Percentiles rank a stretch among this genome's conserved stretches.
These are phyloP conservation scores for Suhomyces kunorum DNA, from an alignment of 1,139 yeast genomes.

Conservation along the genomic window DNA sequence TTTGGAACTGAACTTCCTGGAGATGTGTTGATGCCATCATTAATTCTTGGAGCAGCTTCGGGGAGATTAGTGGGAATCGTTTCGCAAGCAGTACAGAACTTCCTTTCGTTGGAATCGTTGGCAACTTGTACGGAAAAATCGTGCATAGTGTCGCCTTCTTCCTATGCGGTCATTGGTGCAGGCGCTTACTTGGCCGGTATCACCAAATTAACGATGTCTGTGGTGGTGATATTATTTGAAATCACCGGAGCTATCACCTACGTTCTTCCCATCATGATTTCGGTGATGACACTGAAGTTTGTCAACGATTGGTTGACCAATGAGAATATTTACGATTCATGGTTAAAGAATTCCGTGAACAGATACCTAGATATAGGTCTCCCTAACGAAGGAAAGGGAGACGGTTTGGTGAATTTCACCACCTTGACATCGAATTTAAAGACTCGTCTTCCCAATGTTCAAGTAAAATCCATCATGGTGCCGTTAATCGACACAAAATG, in stretches of 20 bases:
- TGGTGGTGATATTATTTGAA: slow-evolving; percentile 59
- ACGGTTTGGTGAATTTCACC: slow-evolving; percentile 41
- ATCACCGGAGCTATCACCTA: slow-evolving; percentile 61
- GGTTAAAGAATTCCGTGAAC: slow-evolving; percentile 39
- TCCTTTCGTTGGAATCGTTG: slow-evolving; percentile 40
- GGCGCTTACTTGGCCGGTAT: slow-evolving; percentile 60
- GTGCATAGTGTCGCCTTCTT: slow-evolving; percentile 56
- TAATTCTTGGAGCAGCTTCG: slow-evolving; percentile 67
- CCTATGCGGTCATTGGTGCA: slow-evolving; percentile 64
- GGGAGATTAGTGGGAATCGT: slow-evolving; percentile 70
- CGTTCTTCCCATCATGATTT: slow-evolving; percentile 60
- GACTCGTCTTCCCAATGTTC: slow-evolving; percentile 37
- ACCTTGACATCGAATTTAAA: slow-evolving; percentile 33
- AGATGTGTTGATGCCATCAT: slow-evolving; percentile 72
- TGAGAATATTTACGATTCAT: slow-evolving; percentile 51
- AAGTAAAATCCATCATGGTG: slow-evolving; percentile 34
- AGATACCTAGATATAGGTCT: slow-evolving; percentile 12
- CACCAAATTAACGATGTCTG: slow-evolving; percentile 57
- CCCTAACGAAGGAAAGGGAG: slow-evolving; percentile 42
- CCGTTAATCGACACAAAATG: slow-evolving; percentile 33
- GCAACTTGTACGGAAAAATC: slow-evolving; percentile 54
- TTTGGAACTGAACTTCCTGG: slow-evolving; percentile 73
- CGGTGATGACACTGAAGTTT: slow-evolving; percentile 54
- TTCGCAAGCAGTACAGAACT: slow-evolving; percentile 51
- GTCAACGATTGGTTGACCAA: slow-evolving; percentile 50